A percentile compares a stretch with the other conserved stretches of the same genome.
phyloP scores from a whole-genome alignment of 306 rosid species.

The Astragalus glycyphyllos region DNA sequence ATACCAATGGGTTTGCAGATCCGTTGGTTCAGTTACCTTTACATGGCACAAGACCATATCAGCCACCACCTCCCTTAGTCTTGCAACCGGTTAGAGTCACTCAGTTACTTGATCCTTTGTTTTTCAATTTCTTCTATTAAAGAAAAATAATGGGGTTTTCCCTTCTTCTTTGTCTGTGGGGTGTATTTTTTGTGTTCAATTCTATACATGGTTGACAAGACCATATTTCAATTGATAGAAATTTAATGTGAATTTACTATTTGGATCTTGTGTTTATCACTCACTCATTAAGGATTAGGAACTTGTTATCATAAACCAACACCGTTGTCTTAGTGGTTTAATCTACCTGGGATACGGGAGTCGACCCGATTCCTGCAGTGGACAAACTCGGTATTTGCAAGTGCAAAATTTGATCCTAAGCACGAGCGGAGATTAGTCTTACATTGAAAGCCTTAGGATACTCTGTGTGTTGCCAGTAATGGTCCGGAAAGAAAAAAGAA shows the following conservation, averaged over 20 bases:
- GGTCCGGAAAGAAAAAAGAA: too few species aligned
- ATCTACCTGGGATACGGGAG: too few species aligned
- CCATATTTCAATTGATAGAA: not conserved
- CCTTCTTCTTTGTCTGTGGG: not conserved
- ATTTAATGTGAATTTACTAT: constrained; percentile 28
- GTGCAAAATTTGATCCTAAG: too few species aligned
- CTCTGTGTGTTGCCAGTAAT: too few species aligned
- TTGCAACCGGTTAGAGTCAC: constrained; percentile 53
- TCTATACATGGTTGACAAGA: too few species aligned
- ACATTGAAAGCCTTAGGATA: too few species aligned
- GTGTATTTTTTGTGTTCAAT: not conserved
- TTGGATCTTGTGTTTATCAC: constrained; percentile 3
- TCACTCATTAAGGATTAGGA: not conserved
- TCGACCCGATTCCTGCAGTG: too few species aligned
- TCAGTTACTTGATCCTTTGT: constrained; percentile 19
- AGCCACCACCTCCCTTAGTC: constrained; percentile 28
- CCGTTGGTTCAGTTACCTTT: constrained; percentile 44
- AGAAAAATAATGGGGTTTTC: not conserved
- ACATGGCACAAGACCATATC: constrained; percentile 10
- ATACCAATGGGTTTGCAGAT: constrained; percentile 18
- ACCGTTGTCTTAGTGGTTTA: too few species aligned
- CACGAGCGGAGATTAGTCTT: too few species aligned
- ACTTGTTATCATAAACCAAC: not conserved
- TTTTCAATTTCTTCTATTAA: not conserved
- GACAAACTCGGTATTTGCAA: too few species aligned